Base-by-base conservation (phyloP, 176 grass and related monocot species). In the Bothriochloa decipiens region DNA sequence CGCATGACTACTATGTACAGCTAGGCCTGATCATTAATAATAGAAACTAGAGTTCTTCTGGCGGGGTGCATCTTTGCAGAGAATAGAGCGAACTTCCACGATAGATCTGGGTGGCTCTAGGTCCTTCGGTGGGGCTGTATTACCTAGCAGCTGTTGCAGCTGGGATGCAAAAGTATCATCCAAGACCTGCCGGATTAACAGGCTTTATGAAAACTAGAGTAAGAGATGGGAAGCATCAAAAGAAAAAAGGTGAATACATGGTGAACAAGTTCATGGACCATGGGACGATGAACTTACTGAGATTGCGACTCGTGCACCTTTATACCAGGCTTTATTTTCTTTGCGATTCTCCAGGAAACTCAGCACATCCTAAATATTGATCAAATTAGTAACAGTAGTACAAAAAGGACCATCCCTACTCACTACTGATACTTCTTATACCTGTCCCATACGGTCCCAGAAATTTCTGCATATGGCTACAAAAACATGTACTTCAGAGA, bases 391-490 rank as follows among this genome's bases (percentile, higher is more conserved):
- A 87, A 65, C 23, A 61, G 26, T 64, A 37, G 61, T 58, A 67
- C 7, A 42, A n/a, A 14, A 77, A 52, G 10, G 2, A 68, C 28
- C 3, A 7, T 1, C 12, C 3, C 17, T 22, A 75, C 46, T 62
- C 9, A 10, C 17, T 22, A 69, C 46, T 62, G 61, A 79, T 50
- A 17, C 13, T 71, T 78, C 29, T 76, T 16, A 33, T 91, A 96
- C 93, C 93, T 94, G 91, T 65, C 96, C 96, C 91, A 99, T 92
- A 22, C 96, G 88, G 40, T 99, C 90, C 96, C 96, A 99, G 42
- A 99, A 87, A 67, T 93, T 93, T 89, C 96, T 86, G 71, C 93
- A 99, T 66, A 94, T 82, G 43, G 86, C 85, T 8, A 99, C 77
- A 25, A 99, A 99, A 72, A 96, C 89, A 86, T 99, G 93, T 28